phyloP scores from a whole-genome alignment of 1,284 basidiomycete species.

The Cryptococcus deneoformans region DNA sequence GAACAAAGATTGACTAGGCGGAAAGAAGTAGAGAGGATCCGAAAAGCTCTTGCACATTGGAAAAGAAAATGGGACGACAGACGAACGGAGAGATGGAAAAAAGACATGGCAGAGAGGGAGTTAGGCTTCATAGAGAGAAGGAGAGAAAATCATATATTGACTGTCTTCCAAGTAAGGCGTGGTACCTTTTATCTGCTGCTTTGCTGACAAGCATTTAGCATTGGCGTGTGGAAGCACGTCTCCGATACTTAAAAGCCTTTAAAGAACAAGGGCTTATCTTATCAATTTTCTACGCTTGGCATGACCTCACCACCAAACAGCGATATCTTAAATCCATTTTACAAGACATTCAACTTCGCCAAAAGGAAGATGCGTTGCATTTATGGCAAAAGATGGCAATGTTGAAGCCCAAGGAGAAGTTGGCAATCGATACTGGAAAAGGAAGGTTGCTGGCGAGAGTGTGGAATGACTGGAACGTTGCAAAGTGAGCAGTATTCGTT shows the following conservation, averaged over 20 bases:
- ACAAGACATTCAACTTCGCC: background rate
- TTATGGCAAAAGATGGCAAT: conserved; percentile 18
- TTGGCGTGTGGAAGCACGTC: conserved; percentile 14
- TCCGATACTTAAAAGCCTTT: conserved; percentile 3
- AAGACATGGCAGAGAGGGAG: conserved; percentile 30
- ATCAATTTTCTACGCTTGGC: conserved; percentile 6
- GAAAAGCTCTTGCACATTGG: conserved; percentile 25
- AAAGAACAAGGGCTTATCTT: background rate
- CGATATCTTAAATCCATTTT: background rate
- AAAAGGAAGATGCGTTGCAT: conserved; percentile 6
- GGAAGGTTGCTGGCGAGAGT: conserved; percentile 8
- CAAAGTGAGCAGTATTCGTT: too few species aligned
- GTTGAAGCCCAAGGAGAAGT: conserved; percentile 11
- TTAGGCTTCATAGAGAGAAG: conserved; percentile 10
- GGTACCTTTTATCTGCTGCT: too few species aligned
- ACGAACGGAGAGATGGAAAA: conserved; percentile 33
- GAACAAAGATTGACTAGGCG: conserved; percentile 7
- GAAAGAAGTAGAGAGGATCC: background rate
- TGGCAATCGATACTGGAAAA: conserved; percentile 5
- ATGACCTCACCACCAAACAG: background rate
- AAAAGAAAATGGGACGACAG: conserved; percentile 16
- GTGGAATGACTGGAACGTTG: conserved; percentile 21
- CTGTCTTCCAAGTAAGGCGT: background rate
- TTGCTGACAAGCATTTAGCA: conserved; percentile 10
- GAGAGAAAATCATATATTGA: background rate